Evolutionary conservation across 495 filamentous ascomycete species (phyloP).

Genomic region (Hypoxylon rickii): DNA sequence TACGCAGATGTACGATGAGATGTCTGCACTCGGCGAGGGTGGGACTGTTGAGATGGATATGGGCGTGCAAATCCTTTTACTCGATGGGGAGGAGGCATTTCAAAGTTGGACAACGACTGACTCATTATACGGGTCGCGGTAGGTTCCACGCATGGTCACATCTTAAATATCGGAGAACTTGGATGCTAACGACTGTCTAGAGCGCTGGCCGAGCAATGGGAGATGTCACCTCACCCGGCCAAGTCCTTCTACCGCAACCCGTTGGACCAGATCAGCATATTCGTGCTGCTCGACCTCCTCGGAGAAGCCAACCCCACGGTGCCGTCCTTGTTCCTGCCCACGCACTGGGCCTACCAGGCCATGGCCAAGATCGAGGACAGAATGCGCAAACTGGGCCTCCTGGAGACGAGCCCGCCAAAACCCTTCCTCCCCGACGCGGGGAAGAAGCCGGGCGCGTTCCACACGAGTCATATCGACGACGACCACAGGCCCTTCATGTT

Average conservation of each 20-base stretch:
- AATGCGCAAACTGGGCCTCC: constrained; percentile 56
- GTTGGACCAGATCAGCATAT: constrained; percentile 79
- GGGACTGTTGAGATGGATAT: constrained; percentile 67
- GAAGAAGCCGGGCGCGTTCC: constrained; percentile 56
- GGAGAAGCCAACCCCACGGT: constrained; percentile 71
- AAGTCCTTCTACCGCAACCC: constrained; percentile 74
- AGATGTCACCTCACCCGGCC: constrained; percentile 64
- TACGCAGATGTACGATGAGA: constrained; percentile 77
- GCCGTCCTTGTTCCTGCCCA: constrained; percentile 80
- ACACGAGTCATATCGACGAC: constrained; percentile 64
- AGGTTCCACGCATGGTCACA: too few relatives aligned
- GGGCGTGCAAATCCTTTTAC: constrained; percentile 85
- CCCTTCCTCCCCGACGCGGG: constrained; percentile 55
- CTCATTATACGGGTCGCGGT: constrained; percentile 85
- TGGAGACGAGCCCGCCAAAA: constrained; percentile 41
- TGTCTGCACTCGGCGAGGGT: constrained; percentile 61
- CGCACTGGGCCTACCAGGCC: constrained; percentile 88
- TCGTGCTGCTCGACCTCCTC: constrained; percentile 91
- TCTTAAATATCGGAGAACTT: too few relatives aligned
- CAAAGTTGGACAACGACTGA: constrained; percentile 74
- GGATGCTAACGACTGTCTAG: constrained; percentile 40
- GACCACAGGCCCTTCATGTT: constrained; percentile 90
- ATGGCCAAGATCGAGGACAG: constrained; percentile 72
- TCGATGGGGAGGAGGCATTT: constrained; percentile 97
- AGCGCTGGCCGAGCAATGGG: constrained; percentile 77